phyloP scores from a whole-genome alignment of 768 basidiomycete species.

The Rubroboletus pulcherrimus region DNA sequence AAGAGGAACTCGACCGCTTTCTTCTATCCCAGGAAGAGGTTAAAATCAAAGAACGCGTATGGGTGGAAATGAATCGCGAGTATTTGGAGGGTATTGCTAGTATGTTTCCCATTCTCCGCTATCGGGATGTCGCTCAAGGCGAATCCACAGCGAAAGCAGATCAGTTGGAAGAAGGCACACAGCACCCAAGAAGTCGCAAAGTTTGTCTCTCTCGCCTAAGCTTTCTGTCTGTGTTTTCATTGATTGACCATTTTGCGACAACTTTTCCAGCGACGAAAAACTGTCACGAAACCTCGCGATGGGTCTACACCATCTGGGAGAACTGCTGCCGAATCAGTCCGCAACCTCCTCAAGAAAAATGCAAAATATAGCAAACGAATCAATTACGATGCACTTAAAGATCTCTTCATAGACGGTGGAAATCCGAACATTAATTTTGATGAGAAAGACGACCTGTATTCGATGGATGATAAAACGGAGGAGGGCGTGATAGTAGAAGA shows the following conservation, averaged over 20 bases:
- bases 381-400: slow-evolving; percentile 87
- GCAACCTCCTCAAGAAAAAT: slow-evolving; percentile 72
- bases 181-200: slow-evolving; percentile 64
- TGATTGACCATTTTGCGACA: slow-evolving; percentile 5
- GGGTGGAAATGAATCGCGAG: slow-evolving; percentile 91
- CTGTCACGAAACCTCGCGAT: slow-evolving; percentile 63
- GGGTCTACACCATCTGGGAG: slow-evolving; percentile 51
- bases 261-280: slow-evolving; percentile 61
- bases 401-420: slow-evolving; percentile 57
- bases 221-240: slow-evolving; percentile 19
- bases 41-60: slow-evolving; percentile 82
- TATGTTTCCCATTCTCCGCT: slow-evolving; percentile 9
- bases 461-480: slow-evolving; percentile 47
- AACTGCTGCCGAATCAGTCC: slow-evolving; percentile 34
- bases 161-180: slow-evolving; percentile 39
- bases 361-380: slow-evolving; percentile 88
- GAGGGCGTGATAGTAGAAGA: slow-evolving; percentile 39
- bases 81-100: slow-evolving; percentile 87
- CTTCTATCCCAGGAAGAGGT: slow-evolving; percentile 78
- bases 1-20: slow-evolving; percentile 83
- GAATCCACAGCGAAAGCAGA: slow-evolving; percentile 64
- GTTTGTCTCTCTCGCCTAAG: slow-evolving; percentile 55
- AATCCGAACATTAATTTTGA: slow-evolving; percentile 28
- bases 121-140: slow-evolving; percentile 41
- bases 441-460: slow-evolving; percentile 50